These are phyloP conservation scores for Xerocomus cyaneibrunnescens DNA, from an alignment of 1,284 basidiomycete genomes.

Conservation along the genomic window DNA sequence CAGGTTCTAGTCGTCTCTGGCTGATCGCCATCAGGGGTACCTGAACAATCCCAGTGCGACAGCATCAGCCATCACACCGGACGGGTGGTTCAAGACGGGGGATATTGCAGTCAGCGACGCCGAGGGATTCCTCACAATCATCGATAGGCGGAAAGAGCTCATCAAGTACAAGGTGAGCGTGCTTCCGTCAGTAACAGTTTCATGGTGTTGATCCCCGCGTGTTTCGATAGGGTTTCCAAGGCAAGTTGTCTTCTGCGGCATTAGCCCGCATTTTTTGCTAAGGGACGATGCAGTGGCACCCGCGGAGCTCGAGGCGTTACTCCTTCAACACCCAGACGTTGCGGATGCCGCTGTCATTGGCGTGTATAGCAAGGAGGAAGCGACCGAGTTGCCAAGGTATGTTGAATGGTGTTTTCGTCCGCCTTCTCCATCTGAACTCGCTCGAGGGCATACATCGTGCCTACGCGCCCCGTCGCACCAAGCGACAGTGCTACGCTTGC, in stretches of 20 bases:
- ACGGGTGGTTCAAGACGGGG: slow-evolving; percentile 85
- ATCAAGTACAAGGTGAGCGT: slow-evolving; percentile 76
- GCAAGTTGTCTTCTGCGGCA: slow-evolving; percentile 34
- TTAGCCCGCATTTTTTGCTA: background rate
- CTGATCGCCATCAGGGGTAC: slow-evolving; percentile 48
- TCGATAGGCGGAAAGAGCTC: slow-evolving; percentile 76
- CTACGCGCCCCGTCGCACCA: slow-evolving; percentile 19
- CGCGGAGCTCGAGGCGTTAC: slow-evolving; percentile 75
- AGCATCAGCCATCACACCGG: slow-evolving; percentile 59
- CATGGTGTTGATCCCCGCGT: background rate
- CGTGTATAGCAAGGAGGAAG: slow-evolving; percentile 56
- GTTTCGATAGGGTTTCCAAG: slow-evolving; percentile 56
- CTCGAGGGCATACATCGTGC: slow-evolving; percentile 69
- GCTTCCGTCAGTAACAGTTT: too few relatives aligned
- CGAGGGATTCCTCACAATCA: slow-evolving; percentile 65
- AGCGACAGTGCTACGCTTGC: slow-evolving; percentile 44
- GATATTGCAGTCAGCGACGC: slow-evolving; percentile 65
- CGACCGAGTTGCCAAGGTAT: slow-evolving; percentile 76
- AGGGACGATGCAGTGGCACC: slow-evolving; percentile 61
- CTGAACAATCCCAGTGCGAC: slow-evolving; percentile 70
- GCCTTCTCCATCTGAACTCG: background rate
- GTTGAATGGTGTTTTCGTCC: background rate
- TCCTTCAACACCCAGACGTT: slow-evolving; percentile 70
- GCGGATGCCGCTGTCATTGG: slow-evolving; percentile 77
- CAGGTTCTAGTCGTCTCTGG: background rate